A percentile compares a stretch with the other conserved stretches of the same genome.
These are phyloP conservation scores for Irpex rosettiformis DNA, from an alignment of 1,284 basidiomycete species.

Conservation along the genomic window DNA sequence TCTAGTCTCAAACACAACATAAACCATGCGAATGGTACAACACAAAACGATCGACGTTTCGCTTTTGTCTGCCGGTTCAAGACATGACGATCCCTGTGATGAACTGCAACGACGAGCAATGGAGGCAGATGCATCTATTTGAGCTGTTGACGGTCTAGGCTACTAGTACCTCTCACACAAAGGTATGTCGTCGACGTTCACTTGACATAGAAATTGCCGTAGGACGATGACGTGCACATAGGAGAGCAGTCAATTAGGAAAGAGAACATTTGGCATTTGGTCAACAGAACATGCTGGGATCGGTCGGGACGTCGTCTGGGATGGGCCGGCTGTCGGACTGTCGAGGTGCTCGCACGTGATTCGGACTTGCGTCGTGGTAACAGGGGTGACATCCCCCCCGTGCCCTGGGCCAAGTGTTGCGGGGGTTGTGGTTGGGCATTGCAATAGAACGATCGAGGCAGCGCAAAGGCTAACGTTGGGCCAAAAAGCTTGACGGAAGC, in stretches of 20 bases:
- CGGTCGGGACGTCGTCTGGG: background rate
- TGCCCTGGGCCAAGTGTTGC: background rate
- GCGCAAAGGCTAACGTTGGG: background rate
- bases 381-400: background rate
- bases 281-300: background rate
- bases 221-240: background rate
- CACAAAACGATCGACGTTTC: background rate
- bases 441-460: background rate
- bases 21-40: too few relatives aligned
- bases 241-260: background rate
- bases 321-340: background rate
- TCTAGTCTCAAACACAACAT: too few relatives aligned
- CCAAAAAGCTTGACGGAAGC: background rate
- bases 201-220: too few relatives aligned
- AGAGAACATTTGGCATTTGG: background rate
- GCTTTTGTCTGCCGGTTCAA: too few relatives aligned
- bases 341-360: background rate
- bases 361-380: background rate
- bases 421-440: background rate
- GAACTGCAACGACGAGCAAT: background rate
- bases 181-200: background rate
- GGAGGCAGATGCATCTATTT: background rate
- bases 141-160: background rate
- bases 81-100: background rate
- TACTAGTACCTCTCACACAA: background rate